Base-by-base conservation (phyloP, 169 alveolate genomes). In the Eimeria maxima region DNA sequence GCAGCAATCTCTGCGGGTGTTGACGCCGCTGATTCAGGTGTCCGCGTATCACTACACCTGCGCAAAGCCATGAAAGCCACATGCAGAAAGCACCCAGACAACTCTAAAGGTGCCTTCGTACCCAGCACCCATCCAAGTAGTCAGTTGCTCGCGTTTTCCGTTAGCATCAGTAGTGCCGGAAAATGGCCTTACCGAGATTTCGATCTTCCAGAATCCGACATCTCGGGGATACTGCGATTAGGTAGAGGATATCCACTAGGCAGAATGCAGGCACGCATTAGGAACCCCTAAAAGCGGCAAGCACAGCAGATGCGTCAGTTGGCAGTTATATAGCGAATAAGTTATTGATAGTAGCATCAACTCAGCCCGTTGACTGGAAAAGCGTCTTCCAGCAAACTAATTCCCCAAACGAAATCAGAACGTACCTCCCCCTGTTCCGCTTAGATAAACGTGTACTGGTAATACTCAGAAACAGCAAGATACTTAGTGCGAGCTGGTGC, bases 191-290 rank as follows among this genome's bases (percentile, higher is more conserved):
- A 67, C 78, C 78, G 24, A n/a, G 45, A n/a, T 18, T 47, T 44
- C 20, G 78, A 16, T 27, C 45, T 10, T n/a, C 22, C 24, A 67
- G 11, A 67, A 27, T 20, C 78, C 78, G 45, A 67, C 22, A 67
- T 67, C 44, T 27, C 78, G 24, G 29, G 29, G 42, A 16, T 27
- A 67, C 20, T 67, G 44, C 7, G 27, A 47, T 44, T n/a, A 7
- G 78, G 47, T 67, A 27, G 6, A 50, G 90, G 47, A 8, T 18
- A 45, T 27, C 20, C 24, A 47, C 27, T 45, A 20, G 90, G 90
- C 44, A 81, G 24, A 13, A 81, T 81, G 71, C 69, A 53, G 4
- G 90, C 45, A 81, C 63, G 90, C 90, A 81, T 81, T 33, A 81
- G 47, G 13, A 81, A 4, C 53, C 71, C 90, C 90, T 81, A 71